phyloP scores from a whole-genome alignment of 495 filamentous ascomycete species.

The Penicillium cataractarum region DNA sequence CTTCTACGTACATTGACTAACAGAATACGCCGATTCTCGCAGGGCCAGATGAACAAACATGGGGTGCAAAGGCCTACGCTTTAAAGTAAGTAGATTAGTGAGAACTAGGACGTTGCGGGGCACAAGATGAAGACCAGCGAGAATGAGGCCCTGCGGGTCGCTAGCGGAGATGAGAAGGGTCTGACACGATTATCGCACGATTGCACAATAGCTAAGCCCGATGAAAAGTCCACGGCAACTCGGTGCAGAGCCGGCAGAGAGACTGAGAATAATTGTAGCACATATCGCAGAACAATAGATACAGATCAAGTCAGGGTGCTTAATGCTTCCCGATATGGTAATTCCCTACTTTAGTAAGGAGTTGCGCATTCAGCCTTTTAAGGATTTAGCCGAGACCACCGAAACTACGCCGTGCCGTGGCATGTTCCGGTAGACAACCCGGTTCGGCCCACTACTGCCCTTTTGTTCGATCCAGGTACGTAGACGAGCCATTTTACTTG shows the following conservation, averaged over 20 bases:
- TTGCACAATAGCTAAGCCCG: too few relatives aligned
- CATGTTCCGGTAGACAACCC: background rate
- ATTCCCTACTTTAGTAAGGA: constrained; percentile 1
- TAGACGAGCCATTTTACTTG: constrained; percentile 14
- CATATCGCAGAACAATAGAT: background rate
- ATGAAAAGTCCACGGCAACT: background rate
- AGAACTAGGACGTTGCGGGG: too few relatives aligned
- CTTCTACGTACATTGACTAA: constrained; percentile 6
- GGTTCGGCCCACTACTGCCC: constrained; percentile 11
- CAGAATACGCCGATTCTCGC: constrained; percentile 17
- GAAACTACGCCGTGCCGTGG: background rate
- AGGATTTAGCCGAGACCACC: constrained; percentile 15
- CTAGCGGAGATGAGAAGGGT: too few relatives aligned
- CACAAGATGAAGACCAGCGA: too few relatives aligned
- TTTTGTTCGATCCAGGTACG: constrained; percentile 8
- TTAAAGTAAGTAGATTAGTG: too few relatives aligned
- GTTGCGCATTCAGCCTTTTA: constrained; percentile 12
- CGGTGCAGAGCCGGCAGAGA: background rate
- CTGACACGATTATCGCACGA: too few relatives aligned
- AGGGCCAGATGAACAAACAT: background rate
- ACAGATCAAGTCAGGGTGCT: constrained; percentile 6
- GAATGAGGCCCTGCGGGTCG: too few relatives aligned
- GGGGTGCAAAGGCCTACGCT: constrained; percentile 16
- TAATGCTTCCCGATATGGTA: constrained; percentile 18
- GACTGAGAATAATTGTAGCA: background rate